phyloP scores from a whole-genome alignment of 2,329 filamentous ascomycete genomes.

The Colletotrichum viniferum region DNA sequence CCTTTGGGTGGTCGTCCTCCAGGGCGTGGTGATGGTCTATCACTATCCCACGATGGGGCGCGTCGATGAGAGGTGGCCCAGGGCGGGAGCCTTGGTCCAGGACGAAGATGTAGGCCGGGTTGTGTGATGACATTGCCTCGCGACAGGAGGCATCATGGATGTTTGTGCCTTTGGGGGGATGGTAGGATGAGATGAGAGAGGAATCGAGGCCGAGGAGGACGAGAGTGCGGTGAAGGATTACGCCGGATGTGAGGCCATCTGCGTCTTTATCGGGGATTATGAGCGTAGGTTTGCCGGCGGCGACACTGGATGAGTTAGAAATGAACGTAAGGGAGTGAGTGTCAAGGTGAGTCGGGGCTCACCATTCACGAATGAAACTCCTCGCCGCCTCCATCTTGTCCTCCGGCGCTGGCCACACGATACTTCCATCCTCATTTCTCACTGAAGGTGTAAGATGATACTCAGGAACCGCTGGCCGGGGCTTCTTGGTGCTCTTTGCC shows the following conservation, averaged over 20 bases:
- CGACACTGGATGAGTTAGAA: constrained; percentile 44
- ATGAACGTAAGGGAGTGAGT: background rate
- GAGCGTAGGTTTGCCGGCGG: constrained; percentile 53
- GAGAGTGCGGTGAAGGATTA: constrained; percentile 65
- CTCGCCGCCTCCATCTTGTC: constrained; percentile 60
- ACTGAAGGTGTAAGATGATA: constrained; percentile 48
- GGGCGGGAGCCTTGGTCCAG: constrained; percentile 41
- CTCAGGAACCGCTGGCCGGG: constrained; percentile 36
- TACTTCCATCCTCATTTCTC: constrained; percentile 46
- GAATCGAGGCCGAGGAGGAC: constrained; percentile 59
- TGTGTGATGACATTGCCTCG: constrained; percentile 51
- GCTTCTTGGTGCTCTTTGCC: background rate
- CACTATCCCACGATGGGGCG: constrained; percentile 55
- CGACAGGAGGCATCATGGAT: constrained; percentile 61
- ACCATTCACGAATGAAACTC: constrained; percentile 64
- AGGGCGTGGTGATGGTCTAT: constrained; percentile 69
- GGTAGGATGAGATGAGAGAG: constrained; percentile 59
- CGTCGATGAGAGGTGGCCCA: constrained; percentile 56
- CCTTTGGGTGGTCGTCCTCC: constrained; percentile 59
- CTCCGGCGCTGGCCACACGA: constrained; percentile 66
- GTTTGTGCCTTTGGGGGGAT: constrained; percentile 62
- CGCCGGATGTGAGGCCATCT: constrained; percentile 68
- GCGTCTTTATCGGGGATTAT: constrained; percentile 74
- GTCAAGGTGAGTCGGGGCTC: constrained; percentile 15
- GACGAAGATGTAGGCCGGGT: constrained; percentile 40